Evolutionary conservation across 2,329 filamentous ascomycete species (phyloP).

Genomic region (Penicillium sp.): DNA sequence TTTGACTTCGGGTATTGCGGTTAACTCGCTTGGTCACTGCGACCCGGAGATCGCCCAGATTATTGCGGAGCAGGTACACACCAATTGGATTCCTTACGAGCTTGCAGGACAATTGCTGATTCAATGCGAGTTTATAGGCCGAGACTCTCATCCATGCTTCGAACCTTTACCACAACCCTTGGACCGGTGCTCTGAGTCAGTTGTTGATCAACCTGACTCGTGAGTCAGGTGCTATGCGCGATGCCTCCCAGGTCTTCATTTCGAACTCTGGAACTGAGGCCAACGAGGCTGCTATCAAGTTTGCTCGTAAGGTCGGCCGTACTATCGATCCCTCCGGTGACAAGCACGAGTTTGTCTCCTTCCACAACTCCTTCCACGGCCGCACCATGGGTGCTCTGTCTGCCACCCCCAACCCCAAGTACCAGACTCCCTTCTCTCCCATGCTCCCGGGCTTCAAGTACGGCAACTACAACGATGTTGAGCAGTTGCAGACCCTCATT

Average conservation of each 20-base stretch:
- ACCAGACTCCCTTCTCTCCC: slow-evolving; percentile 89
- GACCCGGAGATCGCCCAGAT: slow-evolving; percentile 75
- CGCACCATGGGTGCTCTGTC: slow-evolving; percentile 92
- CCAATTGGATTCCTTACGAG: background rate
- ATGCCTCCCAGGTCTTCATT: slow-evolving; percentile 78
- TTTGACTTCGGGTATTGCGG: slow-evolving; percentile 93
- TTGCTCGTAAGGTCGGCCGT: slow-evolving; percentile 88
- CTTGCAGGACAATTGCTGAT: slow-evolving; percentile 4
- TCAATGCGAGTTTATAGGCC: slow-evolving; percentile 45
- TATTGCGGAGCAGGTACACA: slow-evolving; percentile 70
- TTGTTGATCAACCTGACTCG: slow-evolving; percentile 78
- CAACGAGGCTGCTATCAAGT: slow-evolving; percentile 97
- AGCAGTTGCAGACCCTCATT: slow-evolving; percentile 69
- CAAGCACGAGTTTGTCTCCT: slow-evolving; percentile 86
- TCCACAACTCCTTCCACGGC: slow-evolving; percentile 90
- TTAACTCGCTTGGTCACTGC: slow-evolving; percentile 88
- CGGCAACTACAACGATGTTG: slow-evolving; percentile 80
- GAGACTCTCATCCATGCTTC: slow-evolving; percentile 84
- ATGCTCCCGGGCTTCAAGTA: slow-evolving; percentile 94
- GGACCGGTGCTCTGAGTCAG: slow-evolving; percentile 87
- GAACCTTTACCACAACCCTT: slow-evolving; percentile 96
- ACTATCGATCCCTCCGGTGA: slow-evolving; percentile 66
- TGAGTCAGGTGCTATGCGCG: slow-evolving; percentile 77
- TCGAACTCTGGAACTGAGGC: slow-evolving; percentile 97
- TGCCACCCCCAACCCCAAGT: slow-evolving; percentile 97